Evolutionary conservation across 2,329 filamentous ascomycete genomes (phyloP), one percentile per base, ranked within the genome.

Genomic region (Hymenoscyphus infarciens): DNA sequence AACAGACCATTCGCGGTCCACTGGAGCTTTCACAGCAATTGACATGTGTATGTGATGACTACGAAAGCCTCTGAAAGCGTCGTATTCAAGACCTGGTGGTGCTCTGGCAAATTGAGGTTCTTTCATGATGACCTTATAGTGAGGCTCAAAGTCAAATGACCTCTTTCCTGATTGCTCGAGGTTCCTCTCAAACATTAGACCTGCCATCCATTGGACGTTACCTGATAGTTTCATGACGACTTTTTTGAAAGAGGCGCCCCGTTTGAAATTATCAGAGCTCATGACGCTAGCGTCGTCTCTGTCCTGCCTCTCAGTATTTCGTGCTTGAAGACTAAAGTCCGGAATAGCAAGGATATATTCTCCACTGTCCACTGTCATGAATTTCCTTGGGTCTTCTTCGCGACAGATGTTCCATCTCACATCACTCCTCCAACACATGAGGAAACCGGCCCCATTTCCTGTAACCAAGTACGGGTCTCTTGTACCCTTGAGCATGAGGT

Each of bases 211-310:
- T 75, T 92, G 90, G 0, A 99, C 95, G 72, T 95, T 96, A 15
- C 95, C 95, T 3, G 95, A 98, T 13, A 99, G 82, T 77, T 99
- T 99, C 94, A 99, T 98, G 59, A 97, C 86, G 3, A 98, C 95
- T 77, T 99, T 99, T 76, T 97, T 97, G 82, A 99, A 99, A 0
- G 88, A 82, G n/a, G 92, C 90, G 1, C 89, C 87, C 39, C 89
- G 85, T 69, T 87, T 90, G 71, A 83, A 81, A 68, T 83, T 87
- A 63, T 87, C 88, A 58, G 65, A 60, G 62, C 70, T 74, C 1
- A 83, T 79, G 35, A 86, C 79, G 68, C 82, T 88, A 59, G 86
- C 79, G 60, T 49, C 80, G 83, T 59, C 87, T 58, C 85, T 85
- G 56, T 82, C 79, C 57, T 38, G 27, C 74, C 74, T 33, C 75